Evolutionary conservation across 805 yeast species (phyloP).

Genomic region (Metahyphopichia silvanorum): DNA sequence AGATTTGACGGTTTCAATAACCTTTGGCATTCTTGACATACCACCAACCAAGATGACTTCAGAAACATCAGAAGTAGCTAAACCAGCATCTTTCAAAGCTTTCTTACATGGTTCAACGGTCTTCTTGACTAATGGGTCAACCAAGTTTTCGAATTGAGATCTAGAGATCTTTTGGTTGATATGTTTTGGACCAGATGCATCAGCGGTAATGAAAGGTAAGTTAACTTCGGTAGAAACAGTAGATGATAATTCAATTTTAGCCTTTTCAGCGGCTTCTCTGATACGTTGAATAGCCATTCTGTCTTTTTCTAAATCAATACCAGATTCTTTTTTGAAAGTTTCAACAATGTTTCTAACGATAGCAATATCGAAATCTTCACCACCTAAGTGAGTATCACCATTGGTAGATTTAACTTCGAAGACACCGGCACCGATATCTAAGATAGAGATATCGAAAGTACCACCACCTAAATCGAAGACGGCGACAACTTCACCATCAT

Average conservation of each 20-base stretch:
- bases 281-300: constrained; percentile 81
- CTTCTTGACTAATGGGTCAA: constrained; percentile 66
- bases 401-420: constrained; percentile 97
- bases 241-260: constrained; percentile 81
- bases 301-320: constrained; percentile 62
- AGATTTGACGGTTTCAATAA: constrained; percentile 67
- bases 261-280: constrained; percentile 86
- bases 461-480: constrained; percentile 99
- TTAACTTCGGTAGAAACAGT: constrained; percentile 69
- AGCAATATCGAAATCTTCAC: constrained; percentile 88
- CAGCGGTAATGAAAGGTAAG: constrained; percentile 85
- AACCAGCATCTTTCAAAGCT: constrained; percentile 78
- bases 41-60: constrained; percentile 88
- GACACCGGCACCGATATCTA: constrained; percentile 96
- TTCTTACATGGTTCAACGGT: constrained; percentile 76
- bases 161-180: constrained; percentile 67
- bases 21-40: constrained; percentile 92
- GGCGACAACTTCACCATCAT: constrained; percentile 80
- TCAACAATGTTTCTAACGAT: constrained; percentile 81
- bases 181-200: constrained; percentile 78
- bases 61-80: constrained; percentile 61
- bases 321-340: constrained; percentile 71
- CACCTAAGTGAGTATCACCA: constrained; percentile 93
- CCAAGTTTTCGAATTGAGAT: constrained; percentile 64
- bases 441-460: constrained; percentile 94